phyloP scores from a whole-genome alignment of 2,329 filamentous ascomycete genomes.

The Trichophaea hybrida region DNA sequence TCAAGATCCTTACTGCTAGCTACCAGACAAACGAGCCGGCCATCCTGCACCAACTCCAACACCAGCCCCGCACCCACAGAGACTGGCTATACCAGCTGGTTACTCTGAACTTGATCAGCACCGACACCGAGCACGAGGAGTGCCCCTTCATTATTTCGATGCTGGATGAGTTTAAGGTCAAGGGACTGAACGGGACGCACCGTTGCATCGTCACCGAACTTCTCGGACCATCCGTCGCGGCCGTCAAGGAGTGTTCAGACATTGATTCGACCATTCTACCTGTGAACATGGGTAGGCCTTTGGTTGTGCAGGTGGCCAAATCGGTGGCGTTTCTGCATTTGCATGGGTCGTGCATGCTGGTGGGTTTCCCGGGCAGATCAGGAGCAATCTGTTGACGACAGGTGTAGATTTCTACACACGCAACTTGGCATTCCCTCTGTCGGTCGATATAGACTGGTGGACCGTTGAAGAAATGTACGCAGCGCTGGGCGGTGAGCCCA shows the following conservation, averaged over 20 bases:
- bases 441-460: not conserved
- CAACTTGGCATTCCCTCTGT: not conserved
- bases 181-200: conserved; percentile 1
- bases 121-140: not conserved
- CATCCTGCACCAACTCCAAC: conserved; percentile 24
- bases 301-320: not conserved
- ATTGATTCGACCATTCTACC: not conserved
- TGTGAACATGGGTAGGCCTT: not conserved
- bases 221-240: conserved; percentile 25
- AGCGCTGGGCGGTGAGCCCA: not conserved
- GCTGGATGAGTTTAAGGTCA: conserved; percentile 2
- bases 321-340: not conserved
- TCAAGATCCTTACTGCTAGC: not conserved
- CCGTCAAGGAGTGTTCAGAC: not conserved
- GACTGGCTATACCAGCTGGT: not conserved
- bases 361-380: not conserved
- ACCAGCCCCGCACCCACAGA: not conserved
- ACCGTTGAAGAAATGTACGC: not conserved
- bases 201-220: conserved; percentile 17
- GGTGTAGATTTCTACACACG: not conserved
- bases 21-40: not conserved
- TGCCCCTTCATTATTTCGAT: not conserved
- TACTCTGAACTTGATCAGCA: not conserved
- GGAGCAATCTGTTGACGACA: not conserved
- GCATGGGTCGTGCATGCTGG: not conserved